Evolutionary conservation across 192 early-diverging fungal species (phyloP).

Genomic region (Lunasporangiospora selenospora): DNA sequence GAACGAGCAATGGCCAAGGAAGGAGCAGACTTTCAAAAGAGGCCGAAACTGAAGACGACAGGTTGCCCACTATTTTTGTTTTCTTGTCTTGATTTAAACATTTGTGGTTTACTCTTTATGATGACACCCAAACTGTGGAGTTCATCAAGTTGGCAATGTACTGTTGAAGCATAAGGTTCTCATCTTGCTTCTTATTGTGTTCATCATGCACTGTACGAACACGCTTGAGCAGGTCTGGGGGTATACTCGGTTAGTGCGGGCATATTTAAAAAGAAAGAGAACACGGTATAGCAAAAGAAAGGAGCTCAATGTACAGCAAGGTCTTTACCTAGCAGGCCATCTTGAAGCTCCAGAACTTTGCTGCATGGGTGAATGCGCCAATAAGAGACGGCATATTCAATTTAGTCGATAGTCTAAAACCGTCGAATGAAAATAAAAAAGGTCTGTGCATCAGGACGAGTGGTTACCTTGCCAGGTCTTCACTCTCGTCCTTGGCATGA

Average conservation of each 20-base stretch:
- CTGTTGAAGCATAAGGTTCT: slow-evolving; percentile 42
- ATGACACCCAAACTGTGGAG: too few species aligned
- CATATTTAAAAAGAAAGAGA: neutral
- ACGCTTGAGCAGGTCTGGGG: slow-evolving; percentile 36
- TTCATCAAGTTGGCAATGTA: slow-evolving; percentile 49
- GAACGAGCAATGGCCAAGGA: too few species aligned
- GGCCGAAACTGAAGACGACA: too few species aligned
- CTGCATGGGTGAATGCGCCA: neutral
- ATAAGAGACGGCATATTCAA: neutral
- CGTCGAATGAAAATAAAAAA: neutral
- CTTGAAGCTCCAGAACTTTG: slow-evolving; percentile 39
- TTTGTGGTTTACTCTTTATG: too few species aligned
- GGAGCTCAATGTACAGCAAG: neutral
- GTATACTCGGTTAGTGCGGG: neutral
- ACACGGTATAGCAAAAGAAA: neutral
- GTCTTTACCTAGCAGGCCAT: slow-evolving; percentile 38
- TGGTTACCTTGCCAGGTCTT: slow-evolving; percentile 35
- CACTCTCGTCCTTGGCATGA: slow-evolving; percentile 46
- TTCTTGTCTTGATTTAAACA: too few species aligned
- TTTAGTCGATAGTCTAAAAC: too few species aligned
- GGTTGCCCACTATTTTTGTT: too few species aligned
- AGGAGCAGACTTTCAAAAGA: too few species aligned
- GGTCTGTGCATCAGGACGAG: too few species aligned
- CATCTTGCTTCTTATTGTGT: slow-evolving; percentile 45
- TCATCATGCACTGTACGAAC: slow-evolving; percentile 41